Percentiles rank a stretch among this genome's conserved stretches.
phyloP scores from a whole-genome alignment of 306 rosid species.

The Hippophae rhamnoides region DNA sequence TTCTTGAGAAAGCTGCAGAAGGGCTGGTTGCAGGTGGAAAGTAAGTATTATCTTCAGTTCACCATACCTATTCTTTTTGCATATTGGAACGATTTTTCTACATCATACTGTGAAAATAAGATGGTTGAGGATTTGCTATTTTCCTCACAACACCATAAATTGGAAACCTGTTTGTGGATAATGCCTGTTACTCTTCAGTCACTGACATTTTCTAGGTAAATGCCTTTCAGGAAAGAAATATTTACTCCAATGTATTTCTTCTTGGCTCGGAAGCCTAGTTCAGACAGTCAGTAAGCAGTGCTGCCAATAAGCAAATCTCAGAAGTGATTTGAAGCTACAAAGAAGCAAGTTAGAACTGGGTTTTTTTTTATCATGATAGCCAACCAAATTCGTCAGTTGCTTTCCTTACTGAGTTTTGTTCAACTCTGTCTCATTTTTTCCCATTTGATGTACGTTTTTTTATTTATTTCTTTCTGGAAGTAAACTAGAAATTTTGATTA shows the following conservation, averaged over 20 bases:
- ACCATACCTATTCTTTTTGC: not conserved
- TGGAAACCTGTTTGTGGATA: not conserved
- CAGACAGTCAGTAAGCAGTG: slow-evolving; percentile 21
- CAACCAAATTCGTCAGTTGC: not conserved
- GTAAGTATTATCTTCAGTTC: slow-evolving; percentile 44
- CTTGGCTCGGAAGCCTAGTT: slow-evolving; percentile 68
- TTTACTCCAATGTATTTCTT: slow-evolving; percentile 97
- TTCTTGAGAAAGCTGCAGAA: slow-evolving; percentile 87
- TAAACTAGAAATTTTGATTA: too few relatives aligned
- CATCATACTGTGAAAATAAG: too few relatives aligned
- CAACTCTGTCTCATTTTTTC: slow-evolving; percentile 13
- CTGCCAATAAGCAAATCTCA: slow-evolving; percentile 1
- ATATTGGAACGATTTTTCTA: too few relatives aligned
- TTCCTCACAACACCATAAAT: not conserved
- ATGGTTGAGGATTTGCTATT: not conserved
- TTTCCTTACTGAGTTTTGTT: slow-evolving; percentile 14
- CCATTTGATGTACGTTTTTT: not conserved
- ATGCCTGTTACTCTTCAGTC: slow-evolving; percentile 2
- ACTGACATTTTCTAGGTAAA: not conserved
- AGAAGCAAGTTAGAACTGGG: slow-evolving; percentile 12
- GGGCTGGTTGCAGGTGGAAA: slow-evolving; percentile 94
- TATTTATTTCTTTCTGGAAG: too few relatives aligned
- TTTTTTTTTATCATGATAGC: slow-evolving; percentile 5
- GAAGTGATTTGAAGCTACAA: not conserved
- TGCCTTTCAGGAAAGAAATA: slow-evolving; percentile 64